Evolutionary conservation across 305 asterid species (phyloP).

Genomic region (Nicotiana rustica): DNA sequence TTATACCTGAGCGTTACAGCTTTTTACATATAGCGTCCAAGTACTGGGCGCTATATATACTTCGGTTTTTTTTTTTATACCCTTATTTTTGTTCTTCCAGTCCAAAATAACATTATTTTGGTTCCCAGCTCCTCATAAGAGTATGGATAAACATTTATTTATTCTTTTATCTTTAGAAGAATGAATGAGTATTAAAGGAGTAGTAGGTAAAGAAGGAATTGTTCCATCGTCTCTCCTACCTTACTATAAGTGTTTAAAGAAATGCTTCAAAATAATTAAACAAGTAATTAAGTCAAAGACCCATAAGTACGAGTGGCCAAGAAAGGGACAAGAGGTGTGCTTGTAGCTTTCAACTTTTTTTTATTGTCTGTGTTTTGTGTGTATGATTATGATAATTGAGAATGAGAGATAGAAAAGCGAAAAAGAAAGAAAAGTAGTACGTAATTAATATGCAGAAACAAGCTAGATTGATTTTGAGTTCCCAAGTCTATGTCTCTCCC

Average conservation of each 20-base stretch:
- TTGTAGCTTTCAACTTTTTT: constrained; percentile 47
- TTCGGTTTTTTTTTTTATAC: no score
- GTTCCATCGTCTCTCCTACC: constrained; percentile 37
- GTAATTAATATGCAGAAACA: background rate
- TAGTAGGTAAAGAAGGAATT: background rate
- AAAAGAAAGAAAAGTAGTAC: background rate
- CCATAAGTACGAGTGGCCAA: constrained; percentile 56
- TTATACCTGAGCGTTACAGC: no score
- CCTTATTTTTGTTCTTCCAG: no score
- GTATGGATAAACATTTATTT: background rate
- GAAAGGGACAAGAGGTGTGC: constrained; percentile 63
- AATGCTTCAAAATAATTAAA: background rate
- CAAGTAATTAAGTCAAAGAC: constrained; percentile 39
- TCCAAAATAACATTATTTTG: no score
- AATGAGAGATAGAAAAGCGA: constrained; percentile 35
- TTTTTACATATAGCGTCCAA: no score
- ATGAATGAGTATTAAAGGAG: background rate
- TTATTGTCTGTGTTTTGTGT: background rate
- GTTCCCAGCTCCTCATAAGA: no score
- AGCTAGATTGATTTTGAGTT: background rate
- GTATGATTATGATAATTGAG: constrained; percentile 14
- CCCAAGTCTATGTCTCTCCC: constrained; percentile 22
- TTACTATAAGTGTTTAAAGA: constrained; percentile 47
- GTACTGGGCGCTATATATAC: no score
- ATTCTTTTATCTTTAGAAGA: no score